Base-by-base conservation (phyloP, 2,329 filamentous ascomycete species). In the Blastomyces silverae region DNA sequence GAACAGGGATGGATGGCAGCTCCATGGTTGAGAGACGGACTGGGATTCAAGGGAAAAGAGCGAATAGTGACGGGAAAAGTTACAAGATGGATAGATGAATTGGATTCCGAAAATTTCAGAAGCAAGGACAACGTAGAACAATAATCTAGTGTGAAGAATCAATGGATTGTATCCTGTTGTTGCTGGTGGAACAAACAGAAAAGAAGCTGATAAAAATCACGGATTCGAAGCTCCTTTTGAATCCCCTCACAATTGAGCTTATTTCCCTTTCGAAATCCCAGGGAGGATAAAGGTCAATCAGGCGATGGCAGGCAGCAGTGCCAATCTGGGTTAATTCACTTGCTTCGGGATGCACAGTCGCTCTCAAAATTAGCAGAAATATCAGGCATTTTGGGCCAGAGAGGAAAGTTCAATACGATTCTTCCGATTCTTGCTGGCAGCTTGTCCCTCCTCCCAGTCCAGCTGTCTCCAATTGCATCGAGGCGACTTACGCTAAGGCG, bases 1-100 rank as follows among this genome's bases (percentile, higher is more conserved):
- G 39, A 46, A 67, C 62, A 25, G 69, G 67, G 11, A 68, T 22
- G 1, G 31, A 50, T 37, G 69, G 69, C 2, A 70, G 61, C 25
- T 67, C 66, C 66, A 67, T 67, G 59, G 20, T 48, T n/a, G 44
- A 34, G 13, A 17, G 56, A 25, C 3, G 7, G 31, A 6, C 11
- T 37, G 3, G 17, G 55, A 5, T 22, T 57, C 3, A 22, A 25
- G 15, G 25, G n/a, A 4, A 53, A 53, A 17, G 2, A 53, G 17
- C 13, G 15, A 53, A 17, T 53, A 31, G 25, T 7, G 20, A 31
- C 0, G 20, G 15, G 28, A 25, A 53, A 53, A 3, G 50, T 53
- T 53, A 56, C 11, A 57, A 39, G 55, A 34, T 1, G 31, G 31
- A 37, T 28, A 8, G 10, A 10, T n/a, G 7, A 56, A 37, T 37